These are phyloP conservation scores for Smittium culicis DNA, from an alignment of 371 early-diverging fungal species.

Conservation along the genomic window DNA sequence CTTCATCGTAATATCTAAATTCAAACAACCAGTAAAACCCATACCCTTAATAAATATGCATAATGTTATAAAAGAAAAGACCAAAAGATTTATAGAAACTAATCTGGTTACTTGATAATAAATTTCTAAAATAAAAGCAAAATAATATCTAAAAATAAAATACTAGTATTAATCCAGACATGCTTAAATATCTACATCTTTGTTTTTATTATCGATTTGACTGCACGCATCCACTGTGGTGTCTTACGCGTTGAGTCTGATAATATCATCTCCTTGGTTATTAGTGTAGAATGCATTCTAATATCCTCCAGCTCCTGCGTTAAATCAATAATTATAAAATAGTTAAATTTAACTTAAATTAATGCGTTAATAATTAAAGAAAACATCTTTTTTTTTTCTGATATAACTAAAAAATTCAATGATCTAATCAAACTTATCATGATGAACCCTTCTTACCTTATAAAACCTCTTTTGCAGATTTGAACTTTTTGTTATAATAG, in stretches of 20 bases:
- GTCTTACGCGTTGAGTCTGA: neutral
- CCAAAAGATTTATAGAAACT: too few species aligned
- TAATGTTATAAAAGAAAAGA: too few species aligned
- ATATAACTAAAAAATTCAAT: too few species aligned
- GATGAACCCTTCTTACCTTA: conserved; percentile 33
- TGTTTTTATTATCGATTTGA: neutral
- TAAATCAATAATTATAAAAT: neutral
- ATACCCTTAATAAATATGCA: too few species aligned
- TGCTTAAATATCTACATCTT: neutral
- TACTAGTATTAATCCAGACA: too few species aligned
- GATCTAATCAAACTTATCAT: too few species aligned
- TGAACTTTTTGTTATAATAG: conserved; percentile 48
- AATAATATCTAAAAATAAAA: too few species aligned
- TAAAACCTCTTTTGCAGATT: conserved; percentile 41
- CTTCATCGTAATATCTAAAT: too few species aligned
- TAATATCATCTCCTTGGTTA: neutral
- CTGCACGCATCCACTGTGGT: neutral
- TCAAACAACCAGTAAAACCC: too few species aligned
- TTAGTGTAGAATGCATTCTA: neutral
- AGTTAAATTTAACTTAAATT: neutral
- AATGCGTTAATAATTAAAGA: neutral
- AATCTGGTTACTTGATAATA: too few species aligned
- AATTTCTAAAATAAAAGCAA: too few species aligned
- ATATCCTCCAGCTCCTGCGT: neutral
- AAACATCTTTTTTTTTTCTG: too few species aligned